phyloP scores from a whole-genome alignment of 1,284 basidiomycete species.

The Austropuccinia psidii region DNA sequence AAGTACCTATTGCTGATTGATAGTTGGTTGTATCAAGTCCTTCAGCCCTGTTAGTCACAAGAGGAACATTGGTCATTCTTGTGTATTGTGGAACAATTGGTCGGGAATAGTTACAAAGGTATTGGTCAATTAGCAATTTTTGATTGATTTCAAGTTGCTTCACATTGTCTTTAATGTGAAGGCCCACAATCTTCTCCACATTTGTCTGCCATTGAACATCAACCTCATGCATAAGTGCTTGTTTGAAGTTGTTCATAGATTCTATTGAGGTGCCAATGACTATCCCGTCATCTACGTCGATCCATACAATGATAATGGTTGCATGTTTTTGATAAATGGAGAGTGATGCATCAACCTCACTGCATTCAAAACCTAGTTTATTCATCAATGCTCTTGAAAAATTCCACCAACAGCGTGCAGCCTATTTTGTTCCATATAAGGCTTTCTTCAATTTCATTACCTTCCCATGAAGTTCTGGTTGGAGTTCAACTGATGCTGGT shows the following conservation, averaged over 20 bases:
- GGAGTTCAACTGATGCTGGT: not conserved
- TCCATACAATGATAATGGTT: not conserved
- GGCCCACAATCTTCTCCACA: not conserved
- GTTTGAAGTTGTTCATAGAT: not conserved
- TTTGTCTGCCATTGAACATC: not conserved
- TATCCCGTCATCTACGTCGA: constrained; percentile 9
- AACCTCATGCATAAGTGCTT: not conserved
- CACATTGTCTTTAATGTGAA: not conserved
- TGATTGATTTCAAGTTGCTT: too few relatives aligned
- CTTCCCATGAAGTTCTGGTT: not conserved
- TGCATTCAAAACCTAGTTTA: not conserved
- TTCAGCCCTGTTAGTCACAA: too few relatives aligned
- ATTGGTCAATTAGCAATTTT: too few relatives aligned
- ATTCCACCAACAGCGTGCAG: constrained; percentile 16
- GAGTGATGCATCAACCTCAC: not conserved
- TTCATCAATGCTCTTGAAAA: not conserved
- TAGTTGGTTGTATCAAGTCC: not conserved
- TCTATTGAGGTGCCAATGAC: not conserved
- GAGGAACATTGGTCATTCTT: too few relatives aligned
- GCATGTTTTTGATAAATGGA: not conserved
- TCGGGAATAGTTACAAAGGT: too few relatives aligned
- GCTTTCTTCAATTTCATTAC: constrained; percentile 6
- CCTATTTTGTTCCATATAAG: constrained; percentile 3
- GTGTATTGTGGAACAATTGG: too few relatives aligned
- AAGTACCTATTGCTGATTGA: too few relatives aligned